phyloP scores from a whole-genome alignment of 305 asterid genomes.

The Lippia alba region DNA sequence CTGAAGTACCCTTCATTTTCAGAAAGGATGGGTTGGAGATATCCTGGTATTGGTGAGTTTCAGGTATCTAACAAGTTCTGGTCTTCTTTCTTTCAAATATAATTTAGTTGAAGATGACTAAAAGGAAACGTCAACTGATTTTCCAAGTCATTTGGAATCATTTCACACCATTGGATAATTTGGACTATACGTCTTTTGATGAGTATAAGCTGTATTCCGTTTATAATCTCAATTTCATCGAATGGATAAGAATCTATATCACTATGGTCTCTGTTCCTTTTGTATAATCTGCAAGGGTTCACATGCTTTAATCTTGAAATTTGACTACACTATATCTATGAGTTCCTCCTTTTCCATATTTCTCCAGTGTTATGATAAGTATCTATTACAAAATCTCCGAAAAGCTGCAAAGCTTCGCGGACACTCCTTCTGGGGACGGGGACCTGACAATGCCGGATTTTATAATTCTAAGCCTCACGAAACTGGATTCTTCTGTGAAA shows the following conservation, averaged over 20 bases:
- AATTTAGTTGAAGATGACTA: slow-evolving; percentile 16
- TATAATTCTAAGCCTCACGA: slow-evolving; percentile 72
- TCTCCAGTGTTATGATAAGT: slow-evolving; percentile 72
- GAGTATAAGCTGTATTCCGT: slow-evolving; percentile 5
- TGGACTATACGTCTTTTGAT: not conserved
- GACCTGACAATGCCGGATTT: slow-evolving; percentile 74
- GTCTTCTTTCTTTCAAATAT: slow-evolving; percentile 25
- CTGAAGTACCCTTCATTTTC: slow-evolving; percentile 76
- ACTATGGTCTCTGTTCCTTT: slow-evolving; percentile 11
- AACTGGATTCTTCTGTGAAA: slow-evolving; percentile 73
- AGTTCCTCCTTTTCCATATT: slow-evolving; percentile 21
- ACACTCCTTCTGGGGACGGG: slow-evolving; percentile 68
- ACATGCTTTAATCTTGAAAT: slow-evolving; percentile 12
- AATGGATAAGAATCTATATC: slow-evolving; percentile 18
- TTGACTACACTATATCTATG: slow-evolving; percentile 5
- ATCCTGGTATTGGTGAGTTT: slow-evolving; percentile 88
- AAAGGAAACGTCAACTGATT: too few species aligned
- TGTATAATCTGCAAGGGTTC: slow-evolving; percentile 9
- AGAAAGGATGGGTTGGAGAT: slow-evolving; percentile 82
- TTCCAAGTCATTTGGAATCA: slow-evolving; percentile 7
- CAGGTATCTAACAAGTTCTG: slow-evolving; percentile 57
- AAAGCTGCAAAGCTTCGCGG: slow-evolving; percentile 71
- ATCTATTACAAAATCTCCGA: slow-evolving; percentile 58
- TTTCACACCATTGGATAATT: slow-evolving; percentile 15
- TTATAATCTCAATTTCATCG: slow-evolving; percentile 5